Conservation (phyloP, 129 eudicot genomes). For the Escallonia herrerae region DNA sequence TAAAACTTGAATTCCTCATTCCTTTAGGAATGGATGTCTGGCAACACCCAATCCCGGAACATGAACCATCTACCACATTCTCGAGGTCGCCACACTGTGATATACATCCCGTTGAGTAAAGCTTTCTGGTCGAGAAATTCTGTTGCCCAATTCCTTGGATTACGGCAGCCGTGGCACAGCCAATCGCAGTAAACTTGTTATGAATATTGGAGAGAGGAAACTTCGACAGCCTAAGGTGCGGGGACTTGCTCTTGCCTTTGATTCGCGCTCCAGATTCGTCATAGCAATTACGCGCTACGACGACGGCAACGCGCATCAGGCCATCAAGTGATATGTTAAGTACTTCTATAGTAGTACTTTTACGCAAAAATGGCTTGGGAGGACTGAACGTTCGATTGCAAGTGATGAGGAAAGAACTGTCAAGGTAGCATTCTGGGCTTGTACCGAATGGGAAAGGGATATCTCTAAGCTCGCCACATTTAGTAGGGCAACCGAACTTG, state of each 20-base stretch:
- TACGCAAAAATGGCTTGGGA: background rate
- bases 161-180: conserved; percentile 26
- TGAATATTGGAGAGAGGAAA: conserved; percentile 17
- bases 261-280: background rate
- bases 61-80: conserved; percentile 26
- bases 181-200: conserved; percentile 28
- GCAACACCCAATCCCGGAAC: conserved; percentile 56
- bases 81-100: conserved; percentile 16
- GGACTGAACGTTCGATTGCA: conserved; percentile 8
- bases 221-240: background rate
- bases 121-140: background rate
- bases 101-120: conserved; percentile 34
- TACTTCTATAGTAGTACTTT: background rate
- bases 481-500: background rate
- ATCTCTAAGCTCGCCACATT: conserved; percentile 10
- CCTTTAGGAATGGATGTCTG: conserved; percentile 28
- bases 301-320: conserved; percentile 1
- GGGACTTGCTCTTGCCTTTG: background rate
- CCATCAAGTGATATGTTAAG: conserved; percentile 11
- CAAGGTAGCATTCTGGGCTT: conserved; percentile 10
- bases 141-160: background rate
- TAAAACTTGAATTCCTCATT: background rate
- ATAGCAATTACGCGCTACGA: conserved; percentile 16
- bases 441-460: conserved; percentile 28
- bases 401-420: conserved; percentile 1